A percentile compares a stretch with the other conserved stretches of the same genome.
Evolutionary conservation across 2,329 filamentous ascomycete genomes (phyloP).

Genomic region (Endoconidiophora polonica): DNA sequence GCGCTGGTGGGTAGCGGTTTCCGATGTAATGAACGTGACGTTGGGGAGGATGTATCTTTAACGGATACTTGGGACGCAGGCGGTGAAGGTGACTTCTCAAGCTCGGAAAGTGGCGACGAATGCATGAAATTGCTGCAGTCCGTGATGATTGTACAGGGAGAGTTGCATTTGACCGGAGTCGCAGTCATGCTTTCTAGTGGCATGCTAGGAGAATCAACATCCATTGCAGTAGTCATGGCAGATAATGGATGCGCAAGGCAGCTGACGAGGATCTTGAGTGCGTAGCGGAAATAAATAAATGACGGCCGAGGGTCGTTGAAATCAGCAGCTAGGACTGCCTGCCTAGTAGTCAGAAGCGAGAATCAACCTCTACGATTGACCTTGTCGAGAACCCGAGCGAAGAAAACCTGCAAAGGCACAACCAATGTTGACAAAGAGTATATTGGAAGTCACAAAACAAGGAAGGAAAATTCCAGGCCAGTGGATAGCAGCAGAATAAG

Average conservation of each 20-base stretch:
- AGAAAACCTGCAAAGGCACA: no score
- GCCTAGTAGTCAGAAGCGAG: no score
- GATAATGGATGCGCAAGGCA: neutral
- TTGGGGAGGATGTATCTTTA: neutral
- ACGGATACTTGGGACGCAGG: slow-evolving; percentile 16
- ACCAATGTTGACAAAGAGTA: no score
- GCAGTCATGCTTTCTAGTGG: neutral
- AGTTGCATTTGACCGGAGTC: neutral
- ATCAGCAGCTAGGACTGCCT: neutral
- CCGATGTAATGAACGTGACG: neutral
- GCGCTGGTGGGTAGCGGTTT: neutral
- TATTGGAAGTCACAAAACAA: no score
- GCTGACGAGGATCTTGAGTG: neutral
- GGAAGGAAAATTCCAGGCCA: no score
- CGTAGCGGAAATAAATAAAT: neutral
- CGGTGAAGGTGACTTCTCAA: slow-evolving; percentile 38
- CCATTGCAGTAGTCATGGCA: slow-evolving; percentile 1
- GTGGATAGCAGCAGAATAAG: no score
- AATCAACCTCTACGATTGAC: no score
- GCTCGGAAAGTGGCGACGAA: slow-evolving; percentile 37
- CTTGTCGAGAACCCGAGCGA: no score
- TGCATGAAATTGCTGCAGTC: slow-evolving; percentile 23
- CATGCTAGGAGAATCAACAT: slow-evolving; percentile 8
- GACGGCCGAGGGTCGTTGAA: neutral
- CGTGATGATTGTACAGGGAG: neutral